Conservation (phyloP, 768 basidiomycete species). For the Trametes cinnabarina region DNA sequence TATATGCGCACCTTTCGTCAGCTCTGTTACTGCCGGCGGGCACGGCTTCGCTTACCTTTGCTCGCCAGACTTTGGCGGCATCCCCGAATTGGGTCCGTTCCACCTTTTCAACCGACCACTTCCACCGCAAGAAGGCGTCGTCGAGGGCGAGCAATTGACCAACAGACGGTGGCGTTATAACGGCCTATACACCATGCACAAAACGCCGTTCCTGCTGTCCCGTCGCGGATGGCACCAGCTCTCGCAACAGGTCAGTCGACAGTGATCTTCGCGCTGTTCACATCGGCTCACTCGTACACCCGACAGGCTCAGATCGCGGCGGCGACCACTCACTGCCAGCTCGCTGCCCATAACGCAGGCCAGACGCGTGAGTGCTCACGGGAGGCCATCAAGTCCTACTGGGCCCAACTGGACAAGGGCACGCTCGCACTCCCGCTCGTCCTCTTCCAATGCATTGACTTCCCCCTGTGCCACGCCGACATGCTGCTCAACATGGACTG, state of each 20-base stretch:
- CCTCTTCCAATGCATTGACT: not conserved
- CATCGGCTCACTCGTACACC: too few relatives aligned
- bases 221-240: not conserved
- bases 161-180: not conserved
- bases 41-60: conserved; percentile 1
- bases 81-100: not conserved
- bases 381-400: not conserved
- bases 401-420: not conserved
- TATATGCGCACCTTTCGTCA: not conserved
- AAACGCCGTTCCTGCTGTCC: not conserved
- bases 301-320: not conserved
- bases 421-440: not conserved
- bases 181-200: conserved; percentile 8
- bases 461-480: not conserved
- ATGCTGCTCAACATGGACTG: not conserved
- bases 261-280: not conserved
- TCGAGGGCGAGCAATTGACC: not conserved
- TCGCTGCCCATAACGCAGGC: not conserved
- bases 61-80: not conserved
- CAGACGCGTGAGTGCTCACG: not conserved
- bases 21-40: not conserved
- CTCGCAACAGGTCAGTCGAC: not conserved
- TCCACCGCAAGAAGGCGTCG: not conserved
- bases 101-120: conserved; percentile 6
- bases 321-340: not conserved